Percentiles rank a stretch among this genome's conserved stretches.
These are phyloP conservation scores for Fomitiporia mediterranea DNA, from an alignment of 1,284 basidiomycete species.

Conservation along the genomic window DNA sequence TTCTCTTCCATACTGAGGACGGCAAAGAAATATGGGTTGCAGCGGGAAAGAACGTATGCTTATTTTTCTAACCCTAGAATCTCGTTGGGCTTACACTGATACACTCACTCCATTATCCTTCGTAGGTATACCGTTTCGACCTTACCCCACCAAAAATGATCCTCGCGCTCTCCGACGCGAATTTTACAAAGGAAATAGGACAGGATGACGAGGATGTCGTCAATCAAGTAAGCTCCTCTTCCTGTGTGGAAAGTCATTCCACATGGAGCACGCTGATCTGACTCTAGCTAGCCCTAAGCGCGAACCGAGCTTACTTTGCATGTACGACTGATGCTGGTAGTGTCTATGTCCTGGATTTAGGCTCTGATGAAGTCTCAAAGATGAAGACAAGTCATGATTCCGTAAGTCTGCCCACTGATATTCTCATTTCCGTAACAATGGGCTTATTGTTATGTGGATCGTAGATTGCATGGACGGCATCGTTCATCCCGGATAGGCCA, in stretches of 20 bases:
- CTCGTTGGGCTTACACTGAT: background rate
- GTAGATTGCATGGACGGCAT: slow-evolving; percentile 64
- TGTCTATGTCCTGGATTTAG: slow-evolving; percentile 60
- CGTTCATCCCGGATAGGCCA: slow-evolving; percentile 64
- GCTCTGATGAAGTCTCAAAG: slow-evolving; percentile 38
- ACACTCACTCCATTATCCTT: background rate
- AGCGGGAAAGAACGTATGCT: slow-evolving; percentile 50
- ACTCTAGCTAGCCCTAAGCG: slow-evolving; percentile 55
- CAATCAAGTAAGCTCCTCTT: slow-evolving; percentile 53
- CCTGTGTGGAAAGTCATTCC: slow-evolving; percentile 7
- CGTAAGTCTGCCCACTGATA: slow-evolving; percentile 38
- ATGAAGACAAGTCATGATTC: slow-evolving; percentile 63
- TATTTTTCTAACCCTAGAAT: slow-evolving; percentile 21
- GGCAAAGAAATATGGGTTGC: slow-evolving; percentile 52
- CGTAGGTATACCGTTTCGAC: slow-evolving; percentile 25
- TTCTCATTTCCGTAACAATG: background rate
- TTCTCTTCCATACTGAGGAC: slow-evolving; percentile 34
- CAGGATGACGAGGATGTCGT: slow-evolving; percentile 53
- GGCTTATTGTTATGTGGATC: slow-evolving; percentile 3
- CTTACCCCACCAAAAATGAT: slow-evolving; percentile 38
- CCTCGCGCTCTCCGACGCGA: slow-evolving; percentile 44
- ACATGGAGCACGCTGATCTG: slow-evolving; percentile 27
- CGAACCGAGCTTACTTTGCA: slow-evolving; percentile 52
- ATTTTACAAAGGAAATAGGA: slow-evolving; percentile 39
- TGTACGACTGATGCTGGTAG: slow-evolving; percentile 65